Percentiles rank a stretch among this genome's conserved stretches.
These are phyloP conservation scores for Mycena kentingensis DNA, from an alignment of 768 basidiomycete species.

Conservation along the genomic window DNA sequence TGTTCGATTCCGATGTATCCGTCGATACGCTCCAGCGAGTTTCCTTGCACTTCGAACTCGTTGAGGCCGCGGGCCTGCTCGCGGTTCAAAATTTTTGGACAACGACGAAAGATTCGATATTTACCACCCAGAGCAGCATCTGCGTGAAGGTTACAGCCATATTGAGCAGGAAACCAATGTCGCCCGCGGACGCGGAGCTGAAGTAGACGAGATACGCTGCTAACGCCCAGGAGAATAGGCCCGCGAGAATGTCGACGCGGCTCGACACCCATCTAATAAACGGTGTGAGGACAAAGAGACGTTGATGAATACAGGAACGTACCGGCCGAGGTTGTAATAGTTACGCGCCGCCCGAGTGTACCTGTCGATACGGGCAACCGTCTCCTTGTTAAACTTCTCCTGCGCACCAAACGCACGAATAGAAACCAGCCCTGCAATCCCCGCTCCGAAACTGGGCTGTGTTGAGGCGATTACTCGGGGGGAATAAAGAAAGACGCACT, in stretches of 20 bases:
- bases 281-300: not conserved
- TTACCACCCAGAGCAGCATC: slow-evolving; percentile 52
- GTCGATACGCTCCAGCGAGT: slow-evolving; percentile 49
- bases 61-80: slow-evolving; percentile 32
- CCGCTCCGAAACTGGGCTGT: slow-evolving; percentile 35
- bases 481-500: slow-evolving; percentile 36
- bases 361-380: slow-evolving; percentile 53
- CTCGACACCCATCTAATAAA: not conserved
- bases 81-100: not conserved
- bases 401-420: slow-evolving; percentile 71
- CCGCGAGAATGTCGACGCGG: slow-evolving; percentile 15
- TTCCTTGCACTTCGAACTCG: slow-evolving; percentile 45
- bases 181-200: not conserved
- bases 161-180: slow-evolving; percentile 16
- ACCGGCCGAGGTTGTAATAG: slow-evolving; percentile 50
- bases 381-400: slow-evolving; percentile 44
- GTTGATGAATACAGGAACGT: not conserved
- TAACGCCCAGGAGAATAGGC: not conserved
- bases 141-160: slow-evolving; percentile 46
- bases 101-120: not conserved
- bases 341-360: slow-evolving; percentile 45
- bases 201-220: slow-evolving; percentile 10
- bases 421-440: slow-evolving; percentile 46
- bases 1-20: slow-evolving; percentile 57
- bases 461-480: slow-evolving; percentile 26